Percentiles rank a stretch among this genome's conserved stretches.
Conservation (phyloP, 83 land plant species). For the Larix sibirica region DNA sequence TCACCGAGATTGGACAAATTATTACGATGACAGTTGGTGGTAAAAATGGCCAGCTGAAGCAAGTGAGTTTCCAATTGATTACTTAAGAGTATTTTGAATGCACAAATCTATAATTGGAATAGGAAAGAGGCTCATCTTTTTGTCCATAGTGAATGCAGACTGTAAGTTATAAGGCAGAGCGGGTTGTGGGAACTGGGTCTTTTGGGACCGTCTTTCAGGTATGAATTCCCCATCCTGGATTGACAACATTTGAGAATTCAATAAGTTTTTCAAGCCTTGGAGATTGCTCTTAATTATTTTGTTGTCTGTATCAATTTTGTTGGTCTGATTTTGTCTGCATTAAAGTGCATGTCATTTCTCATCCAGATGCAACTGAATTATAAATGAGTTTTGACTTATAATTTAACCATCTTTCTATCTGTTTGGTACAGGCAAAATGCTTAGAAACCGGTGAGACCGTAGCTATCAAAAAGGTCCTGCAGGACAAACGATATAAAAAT, state of each 20-base stretch:
- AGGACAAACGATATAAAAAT: conserved; percentile 82
- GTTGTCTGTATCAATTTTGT: not conserved
- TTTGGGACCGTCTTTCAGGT: conserved; percentile 80
- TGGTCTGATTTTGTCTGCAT: not conserved
- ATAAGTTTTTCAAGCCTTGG: not conserved
- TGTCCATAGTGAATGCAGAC: conserved; percentile 40
- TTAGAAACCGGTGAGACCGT: conserved; percentile 64
- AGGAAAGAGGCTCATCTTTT: not conserved
- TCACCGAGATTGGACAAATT: conserved; percentile 69
- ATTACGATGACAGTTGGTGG: conserved; percentile 53
- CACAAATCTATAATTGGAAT: not conserved
- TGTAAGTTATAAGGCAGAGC: conserved; percentile 78
- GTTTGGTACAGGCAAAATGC: conserved; percentile 55
- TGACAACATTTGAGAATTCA: not conserved
- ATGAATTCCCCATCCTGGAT: not conserved
- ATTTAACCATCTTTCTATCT: not conserved
- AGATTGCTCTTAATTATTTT: not conserved
- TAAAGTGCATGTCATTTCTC: not conserved
- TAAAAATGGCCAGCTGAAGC: conserved; percentile 64
- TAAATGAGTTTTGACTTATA: not conserved
- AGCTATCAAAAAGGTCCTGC: conserved; percentile 67
- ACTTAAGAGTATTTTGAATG: not conserved
- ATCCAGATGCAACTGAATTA: not conserved
- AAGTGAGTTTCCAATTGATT: conserved; percentile 34
- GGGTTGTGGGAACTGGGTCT: conserved; percentile 77